Evolutionary conservation across 2,329 filamentous ascomycete species (phyloP), one percentile per base, ranked within the genome.

Genomic region (Colletotrichum ledebouriae): DNA sequence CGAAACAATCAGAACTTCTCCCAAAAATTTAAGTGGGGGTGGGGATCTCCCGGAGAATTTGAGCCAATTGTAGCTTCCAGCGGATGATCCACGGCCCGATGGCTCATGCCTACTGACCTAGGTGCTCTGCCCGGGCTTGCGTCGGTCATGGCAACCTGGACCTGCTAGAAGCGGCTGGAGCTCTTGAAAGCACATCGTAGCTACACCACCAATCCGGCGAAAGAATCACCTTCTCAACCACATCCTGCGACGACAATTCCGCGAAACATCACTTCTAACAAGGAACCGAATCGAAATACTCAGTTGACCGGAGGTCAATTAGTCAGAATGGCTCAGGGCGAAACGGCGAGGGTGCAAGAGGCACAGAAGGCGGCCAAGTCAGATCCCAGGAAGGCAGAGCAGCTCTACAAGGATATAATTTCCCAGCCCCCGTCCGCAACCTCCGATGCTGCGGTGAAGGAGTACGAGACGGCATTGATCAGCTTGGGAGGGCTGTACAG

Each of bases 401-500:
- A 87, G 75, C 89, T 93, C 78, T 98, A 95, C 86, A 94, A 95
- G 82, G 91, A 96, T 64, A 92, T 98, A 78, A 89, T 98, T 73
- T 90, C 94, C 60, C 91, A 93, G 81, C 90, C 93, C 42, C 94
- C 94, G 22, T 92, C 93, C 59, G 89, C 92, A 69, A 96, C 90
- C 68, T 90, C 88, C 70, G 96, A 99, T 80, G 89, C 91, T 42
- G 93, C 94, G 68, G 90, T 95, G 73, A 91, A 92, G 80, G 94
- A 97, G 80, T 99, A 98, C 76, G 96, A 99, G 85, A 87, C 87
- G 73, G 94, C 96, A 29, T 82, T 99, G 78, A 88, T 98, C 76
- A 93, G 91, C 72, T 83, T 99, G 77, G 96, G 96, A 75, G 92
- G 97, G 87, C 87, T 98, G 73, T 98, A 98, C 81, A 89, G 94